These are phyloP conservation scores for Colletotrichum ledebouriae DNA, from an alignment of 2,329 filamentous ascomycete species.

Conservation along the genomic window DNA sequence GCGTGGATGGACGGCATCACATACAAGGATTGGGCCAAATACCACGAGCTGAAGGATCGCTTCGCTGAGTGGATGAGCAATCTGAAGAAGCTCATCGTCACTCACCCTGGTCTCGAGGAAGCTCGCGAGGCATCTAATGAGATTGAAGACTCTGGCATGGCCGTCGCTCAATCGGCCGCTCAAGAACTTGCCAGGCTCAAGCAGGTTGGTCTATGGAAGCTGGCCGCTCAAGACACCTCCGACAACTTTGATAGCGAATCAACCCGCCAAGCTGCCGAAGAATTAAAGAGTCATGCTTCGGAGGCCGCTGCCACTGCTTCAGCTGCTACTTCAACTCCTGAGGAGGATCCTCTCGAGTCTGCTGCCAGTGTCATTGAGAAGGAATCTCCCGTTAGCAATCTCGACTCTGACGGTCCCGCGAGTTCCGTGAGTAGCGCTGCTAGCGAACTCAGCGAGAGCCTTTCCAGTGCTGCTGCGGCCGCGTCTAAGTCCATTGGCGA, in stretches of 20 bases:
- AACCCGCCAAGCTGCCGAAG: constrained; percentile 70
- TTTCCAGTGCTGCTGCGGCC: constrained; percentile 41
- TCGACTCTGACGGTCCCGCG: constrained; percentile 9
- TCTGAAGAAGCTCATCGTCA: constrained; percentile 80
- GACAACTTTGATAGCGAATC: constrained; percentile 82
- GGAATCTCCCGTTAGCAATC: constrained; percentile 37
- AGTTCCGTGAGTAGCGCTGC: constrained; percentile 31
- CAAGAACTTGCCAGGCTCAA: constrained; percentile 85
- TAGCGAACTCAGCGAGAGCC: constrained; percentile 22
- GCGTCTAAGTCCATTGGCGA: constrained; percentile 45
- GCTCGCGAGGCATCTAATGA: constrained; percentile 77
- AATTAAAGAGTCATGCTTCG: constrained; percentile 50
- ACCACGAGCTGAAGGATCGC: constrained; percentile 86
- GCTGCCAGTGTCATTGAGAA: constrained; percentile 40
- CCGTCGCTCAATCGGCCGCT: constrained; percentile 81
- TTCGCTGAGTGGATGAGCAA: constrained; percentile 89
- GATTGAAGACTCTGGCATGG: constrained; percentile 85
- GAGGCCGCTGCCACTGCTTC: constrained; percentile 49
- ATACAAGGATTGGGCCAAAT: constrained; percentile 97
- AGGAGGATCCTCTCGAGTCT: constrained; percentile 43
- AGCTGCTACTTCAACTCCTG: constrained; percentile 25
- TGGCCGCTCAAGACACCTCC: constrained; percentile 78
- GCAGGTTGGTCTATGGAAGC: constrained; percentile 87
- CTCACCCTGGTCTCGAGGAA: constrained; percentile 77
- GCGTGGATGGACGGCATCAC: constrained; percentile 96